Percentiles rank a stretch among this genome's conserved stretches.
Conservation (phyloP, 306 rosid species). For the Ziziphus jujuba region DNA sequence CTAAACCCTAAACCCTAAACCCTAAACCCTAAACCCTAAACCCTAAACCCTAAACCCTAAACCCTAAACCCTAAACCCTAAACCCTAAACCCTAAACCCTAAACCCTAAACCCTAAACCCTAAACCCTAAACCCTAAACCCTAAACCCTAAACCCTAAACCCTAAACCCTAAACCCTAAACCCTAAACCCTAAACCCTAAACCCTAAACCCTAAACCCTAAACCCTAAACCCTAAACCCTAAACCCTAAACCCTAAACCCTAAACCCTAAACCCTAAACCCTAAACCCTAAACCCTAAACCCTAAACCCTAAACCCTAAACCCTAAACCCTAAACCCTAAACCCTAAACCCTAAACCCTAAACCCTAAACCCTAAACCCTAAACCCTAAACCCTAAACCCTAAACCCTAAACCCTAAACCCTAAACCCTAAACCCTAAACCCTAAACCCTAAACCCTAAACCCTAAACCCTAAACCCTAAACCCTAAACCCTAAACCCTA, state of each 20-base stretch:
- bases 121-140: conserved; percentile 1
- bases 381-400: conserved; percentile 8
- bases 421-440: conserved; percentile 3
- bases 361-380: conserved; percentile 2
- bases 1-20: conserved; percentile 12
- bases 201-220: not conserved
- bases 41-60: conserved; percentile 10
- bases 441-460: not conserved
- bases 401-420: conserved; percentile 12
- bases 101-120: conserved; percentile 11
- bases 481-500: conserved; percentile 10
- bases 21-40: conserved; percentile 1
- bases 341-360: conserved; percentile 7
- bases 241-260: conserved; percentile 4
- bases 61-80: conserved; percentile 14
- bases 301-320: not conserved
- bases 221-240: not conserved
- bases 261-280: conserved; percentile 2
- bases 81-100: conserved; percentile 15
- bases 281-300: not conserved
- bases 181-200: conserved; percentile 16
- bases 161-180: conserved; percentile 6
- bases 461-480: conserved; percentile 1
- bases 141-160: conserved; percentile 1
- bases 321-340: conserved; percentile 4